Evolutionary conservation across 139 green algal species (phyloP).

Genomic region (Chlamydomonas schloesseri): DNA sequence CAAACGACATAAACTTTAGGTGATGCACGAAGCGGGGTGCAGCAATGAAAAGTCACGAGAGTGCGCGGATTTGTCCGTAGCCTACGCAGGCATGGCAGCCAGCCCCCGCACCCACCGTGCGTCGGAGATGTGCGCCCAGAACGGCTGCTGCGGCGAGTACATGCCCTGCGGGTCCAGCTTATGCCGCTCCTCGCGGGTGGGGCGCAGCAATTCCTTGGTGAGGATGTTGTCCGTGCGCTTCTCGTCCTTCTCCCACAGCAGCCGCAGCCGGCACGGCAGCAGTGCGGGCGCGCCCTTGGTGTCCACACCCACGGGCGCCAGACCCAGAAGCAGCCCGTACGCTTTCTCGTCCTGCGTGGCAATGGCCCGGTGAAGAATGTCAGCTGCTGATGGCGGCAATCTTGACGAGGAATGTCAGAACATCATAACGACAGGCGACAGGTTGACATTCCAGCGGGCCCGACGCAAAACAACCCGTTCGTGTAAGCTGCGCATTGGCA

Average conservation of each 20-base stretch:
- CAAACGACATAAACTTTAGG: not conserved
- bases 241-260: constrained; percentile 54
- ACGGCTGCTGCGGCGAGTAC: constrained; percentile 76
- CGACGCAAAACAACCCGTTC: no score
- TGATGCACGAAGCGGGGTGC: no score
- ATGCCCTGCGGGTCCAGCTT: constrained; percentile 61
- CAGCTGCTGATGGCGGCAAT: no score
- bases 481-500: no score
- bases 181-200: constrained; percentile 48
- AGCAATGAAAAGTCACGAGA: no score
- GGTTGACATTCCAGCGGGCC: no score
- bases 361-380: no score
- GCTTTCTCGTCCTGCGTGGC: constrained; percentile 39
- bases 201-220: constrained; percentile 38
- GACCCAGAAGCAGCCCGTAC: constrained; percentile 49
- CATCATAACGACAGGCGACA: no score
- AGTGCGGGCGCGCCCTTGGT: constrained; percentile 78
- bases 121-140: constrained; percentile 69
- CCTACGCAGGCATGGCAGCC: no score
- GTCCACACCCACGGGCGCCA: constrained; percentile 62
- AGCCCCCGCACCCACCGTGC: constrained; percentile 60
- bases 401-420: no score
- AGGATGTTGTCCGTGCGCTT: constrained; percentile 28
- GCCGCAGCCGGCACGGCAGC: constrained; percentile 62
- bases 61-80: no score